Evolutionary conservation across 2,329 filamentous ascomycete genomes (phyloP), one percentile per base, ranked within the genome.

Genomic region (Colletotrichum simmondsii): DNA sequence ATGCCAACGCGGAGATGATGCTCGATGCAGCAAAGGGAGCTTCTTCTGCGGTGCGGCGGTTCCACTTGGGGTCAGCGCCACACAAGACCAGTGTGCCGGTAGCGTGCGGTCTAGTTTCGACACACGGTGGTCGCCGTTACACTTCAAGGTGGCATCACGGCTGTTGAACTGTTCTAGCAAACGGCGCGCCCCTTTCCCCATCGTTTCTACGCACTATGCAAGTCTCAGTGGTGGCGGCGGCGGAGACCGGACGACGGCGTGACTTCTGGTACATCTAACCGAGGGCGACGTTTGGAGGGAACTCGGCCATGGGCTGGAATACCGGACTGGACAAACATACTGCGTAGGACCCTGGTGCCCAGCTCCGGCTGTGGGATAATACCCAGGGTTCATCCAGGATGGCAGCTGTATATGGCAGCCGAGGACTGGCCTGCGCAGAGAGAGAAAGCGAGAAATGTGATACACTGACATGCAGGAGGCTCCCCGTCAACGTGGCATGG

Each of bases 1-100:
- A 54, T 69, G 59, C 53, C 70, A 69, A 54, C 59, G 59, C 70
- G 70, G 70, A 72, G 70, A 72, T 72, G 65, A 64, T 69, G 53
- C 70, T 72, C 11, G 65, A 72, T 72, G 42, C 37, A 60, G 70
- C 30, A 37, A 56, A 46, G 58, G 37, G 59, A 37, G 30, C 42
- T 57, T 46, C 53, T 12, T 42, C 37, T 42, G 37, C 37, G 37
- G 19, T 56, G 65, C 70, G 54, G 42, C 26, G 62, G 60, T 22
- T 72, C 70, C 70, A 70, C 70, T 72, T 60, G 59, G 69, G 59
- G 8, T 46, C 70, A 37, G 54, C 59, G 70, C 70, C 70, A 64
- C 70, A 69, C n/a, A 28, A 70, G 60, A 69, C 56, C 59, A 65
- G 59, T 56, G 59, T 63, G 26, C 61, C 53, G 65, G 69, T 63